Percentiles rank a stretch among this genome's conserved stretches.
Evolutionary conservation across 1,139 yeast genomes (phyloP).

Genomic region (Suhomyces anneliseae): DNA sequence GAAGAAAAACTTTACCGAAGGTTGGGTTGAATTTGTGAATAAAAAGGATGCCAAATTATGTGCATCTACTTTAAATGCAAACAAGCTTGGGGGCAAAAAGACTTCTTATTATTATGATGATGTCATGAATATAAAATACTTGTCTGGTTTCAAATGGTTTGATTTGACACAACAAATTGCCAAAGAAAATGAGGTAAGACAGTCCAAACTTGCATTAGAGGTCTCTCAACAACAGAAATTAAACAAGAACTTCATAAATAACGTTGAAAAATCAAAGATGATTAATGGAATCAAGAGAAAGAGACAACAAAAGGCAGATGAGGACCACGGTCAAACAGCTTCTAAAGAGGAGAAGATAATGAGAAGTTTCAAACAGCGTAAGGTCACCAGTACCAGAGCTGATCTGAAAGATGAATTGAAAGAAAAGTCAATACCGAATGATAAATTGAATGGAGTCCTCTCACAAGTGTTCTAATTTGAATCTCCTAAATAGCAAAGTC

Average conservation of each 20-base stretch:
- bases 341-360: constrained; percentile 26
- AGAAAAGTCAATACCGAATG: constrained; percentile 40
- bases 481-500: neutral
- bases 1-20: constrained; percentile 85
- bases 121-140: constrained; percentile 82
- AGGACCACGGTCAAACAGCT: constrained; percentile 12
- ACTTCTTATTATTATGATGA: constrained; percentile 94
- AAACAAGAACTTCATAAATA: constrained; percentile 77
- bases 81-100: constrained; percentile 88
- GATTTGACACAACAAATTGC: constrained; percentile 94
- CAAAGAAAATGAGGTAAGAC: constrained; percentile 84
- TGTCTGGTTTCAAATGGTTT: constrained; percentile 92
- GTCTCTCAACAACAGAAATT: constrained; percentile 84
- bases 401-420: constrained; percentile 55
- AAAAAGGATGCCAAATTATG: constrained; percentile 89
- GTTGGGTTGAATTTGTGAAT: constrained; percentile 91
- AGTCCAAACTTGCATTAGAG: constrained; percentile 83
- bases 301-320: constrained; percentile 36
- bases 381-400: constrained; percentile 64
- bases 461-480: constrained; percentile 27
- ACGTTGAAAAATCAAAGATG: constrained; percentile 86
- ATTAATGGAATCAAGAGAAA: constrained; percentile 63
- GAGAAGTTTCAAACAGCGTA: constrained; percentile 63
- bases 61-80: constrained; percentile 83
- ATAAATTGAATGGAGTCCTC: constrained; percentile 48